These are phyloP conservation scores for Aureobasidium mangrovei DNA, from an alignment of 2,329 filamentous ascomycete species.

Conservation along the genomic window DNA sequence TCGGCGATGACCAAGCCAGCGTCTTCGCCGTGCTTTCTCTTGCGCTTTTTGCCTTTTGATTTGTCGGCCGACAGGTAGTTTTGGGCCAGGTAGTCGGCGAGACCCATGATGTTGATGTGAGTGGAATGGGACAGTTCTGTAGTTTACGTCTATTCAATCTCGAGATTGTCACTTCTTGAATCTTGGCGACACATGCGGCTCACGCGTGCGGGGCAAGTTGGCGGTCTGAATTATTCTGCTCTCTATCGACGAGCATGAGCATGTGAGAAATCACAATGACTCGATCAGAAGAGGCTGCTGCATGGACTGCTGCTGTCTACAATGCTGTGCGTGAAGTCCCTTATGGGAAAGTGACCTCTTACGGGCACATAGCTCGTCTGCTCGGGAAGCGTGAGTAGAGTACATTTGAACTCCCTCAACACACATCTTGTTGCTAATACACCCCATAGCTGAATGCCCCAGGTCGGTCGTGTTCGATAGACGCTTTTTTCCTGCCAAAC, in stretches of 20 bases:
- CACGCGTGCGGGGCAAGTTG: neutral
- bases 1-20: slow-evolving; percentile 39
- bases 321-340: slow-evolving; percentile 79
- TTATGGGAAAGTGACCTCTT: slow-evolving; percentile 72
- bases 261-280: slow-evolving; percentile 43
- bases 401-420: neutral
- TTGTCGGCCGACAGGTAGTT: slow-evolving; percentile 72
- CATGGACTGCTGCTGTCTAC: slow-evolving; percentile 74
- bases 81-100: slow-evolving; percentile 80
- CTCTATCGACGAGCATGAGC: neutral
- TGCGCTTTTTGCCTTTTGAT: slow-evolving; percentile 44
- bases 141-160: neutral
- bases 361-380: slow-evolving; percentile 69
- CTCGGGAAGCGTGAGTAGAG: slow-evolving; percentile 58
- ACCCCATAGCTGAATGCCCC: slow-evolving; percentile 37
- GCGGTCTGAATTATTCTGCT: neutral
- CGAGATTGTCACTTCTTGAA: slow-evolving; percentile 1
- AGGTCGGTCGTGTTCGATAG: slow-evolving; percentile 26
- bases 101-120: slow-evolving; percentile 40
- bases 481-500: neutral
- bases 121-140: neutral
- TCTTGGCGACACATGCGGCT: slow-evolving; percentile 1
- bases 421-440: slow-evolving; percentile 8
- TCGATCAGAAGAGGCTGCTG: slow-evolving; percentile 62
- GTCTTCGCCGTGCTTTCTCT: slow-evolving; percentile 33